A percentile compares a stretch with the other conserved stretches of the same genome.
phyloP scores from a whole-genome alignment of 345 rosid genomes.

The Salix suchowensis region DNA sequence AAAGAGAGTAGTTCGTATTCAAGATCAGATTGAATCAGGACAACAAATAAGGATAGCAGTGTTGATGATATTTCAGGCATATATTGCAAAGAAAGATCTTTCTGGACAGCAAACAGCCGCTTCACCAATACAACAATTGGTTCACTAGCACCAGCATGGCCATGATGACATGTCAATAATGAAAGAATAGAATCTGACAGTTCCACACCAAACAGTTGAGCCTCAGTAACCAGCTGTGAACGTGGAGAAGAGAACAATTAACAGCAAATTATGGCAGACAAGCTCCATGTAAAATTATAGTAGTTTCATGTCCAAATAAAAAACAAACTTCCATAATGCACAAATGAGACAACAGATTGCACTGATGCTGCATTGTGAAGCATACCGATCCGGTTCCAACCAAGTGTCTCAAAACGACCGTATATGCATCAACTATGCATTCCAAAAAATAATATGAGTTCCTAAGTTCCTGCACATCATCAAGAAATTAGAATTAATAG shows the following conservation, averaged over 20 bases:
- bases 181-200: slow-evolving; percentile 53
- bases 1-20: slow-evolving; percentile 80
- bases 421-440: slow-evolving; percentile 55
- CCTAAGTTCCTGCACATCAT: slow-evolving; percentile 51
- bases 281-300: neutral
- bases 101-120: slow-evolving; percentile 57
- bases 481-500: slow-evolving; percentile 14
- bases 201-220: slow-evolving; percentile 54
- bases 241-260: slow-evolving; percentile 10
- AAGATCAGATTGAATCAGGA: slow-evolving; percentile 59
- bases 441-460: slow-evolving; percentile 43
- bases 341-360: neutral
- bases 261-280: neutral
- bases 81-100: slow-evolving; percentile 57
- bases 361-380: neutral
- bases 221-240: slow-evolving; percentile 46
- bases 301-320: neutral
- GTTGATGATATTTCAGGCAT: slow-evolving; percentile 45
- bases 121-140: slow-evolving; percentile 50
- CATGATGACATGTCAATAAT: slow-evolving; percentile 33
- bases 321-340: neutral
- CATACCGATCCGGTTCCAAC: slow-evolving; percentile 50
- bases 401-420: slow-evolving; percentile 54
- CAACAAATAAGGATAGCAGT: slow-evolving; percentile 46
- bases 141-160: slow-evolving; percentile 37